A percentile compares a stretch with the other conserved stretches of the same genome.
phyloP scores from a whole-genome alignment of 1,284 basidiomycete species.

The Sphagnurus paluster region DNA sequence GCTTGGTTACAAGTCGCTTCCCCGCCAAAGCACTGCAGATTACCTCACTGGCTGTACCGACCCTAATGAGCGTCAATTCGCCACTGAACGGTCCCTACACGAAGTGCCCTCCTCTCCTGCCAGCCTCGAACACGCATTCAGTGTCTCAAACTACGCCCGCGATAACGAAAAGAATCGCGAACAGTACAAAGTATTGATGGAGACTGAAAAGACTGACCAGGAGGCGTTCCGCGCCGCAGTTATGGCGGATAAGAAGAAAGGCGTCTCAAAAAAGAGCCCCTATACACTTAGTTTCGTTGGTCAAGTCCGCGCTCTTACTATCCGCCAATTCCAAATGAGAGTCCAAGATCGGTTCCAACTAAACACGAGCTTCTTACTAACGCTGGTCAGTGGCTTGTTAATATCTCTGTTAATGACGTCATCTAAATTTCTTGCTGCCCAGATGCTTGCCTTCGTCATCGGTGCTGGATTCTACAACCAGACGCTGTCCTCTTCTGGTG shows the following conservation, averaged over 20 bases:
- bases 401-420: not conserved
- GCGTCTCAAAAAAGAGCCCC: slow-evolving; percentile 82
- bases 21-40: slow-evolving; percentile 76
- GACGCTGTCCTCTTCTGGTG: slow-evolving; percentile 73
- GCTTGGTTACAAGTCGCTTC: slow-evolving; percentile 73
- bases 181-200: slow-evolving; percentile 68
- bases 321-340: slow-evolving; percentile 76
- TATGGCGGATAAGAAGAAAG: slow-evolving; percentile 77
- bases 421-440: slow-evolving; percentile 18
- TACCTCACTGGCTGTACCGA: slow-evolving; percentile 83
- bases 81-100: slow-evolving; percentile 59
- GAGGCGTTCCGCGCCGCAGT: slow-evolving; percentile 79
- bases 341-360: slow-evolving; percentile 86
- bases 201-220: slow-evolving; percentile 64
- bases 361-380: slow-evolving; percentile 65
- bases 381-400: slow-evolving; percentile 39
- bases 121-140: slow-evolving; percentile 70
- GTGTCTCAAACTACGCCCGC: slow-evolving; percentile 50
- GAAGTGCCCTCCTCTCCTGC: slow-evolving; percentile 78
- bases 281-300: slow-evolving; percentile 82
- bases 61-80: slow-evolving; percentile 84
- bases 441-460: slow-evolving; percentile 69
- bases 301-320: slow-evolving; percentile 73
- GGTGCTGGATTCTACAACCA: slow-evolving; percentile 78
- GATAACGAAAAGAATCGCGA: slow-evolving; percentile 52